A percentile compares a stretch with the other conserved stretches of the same genome.
Conservation (phyloP, 768 basidiomycete genomes). For the Pleurotus platypus region DNA sequence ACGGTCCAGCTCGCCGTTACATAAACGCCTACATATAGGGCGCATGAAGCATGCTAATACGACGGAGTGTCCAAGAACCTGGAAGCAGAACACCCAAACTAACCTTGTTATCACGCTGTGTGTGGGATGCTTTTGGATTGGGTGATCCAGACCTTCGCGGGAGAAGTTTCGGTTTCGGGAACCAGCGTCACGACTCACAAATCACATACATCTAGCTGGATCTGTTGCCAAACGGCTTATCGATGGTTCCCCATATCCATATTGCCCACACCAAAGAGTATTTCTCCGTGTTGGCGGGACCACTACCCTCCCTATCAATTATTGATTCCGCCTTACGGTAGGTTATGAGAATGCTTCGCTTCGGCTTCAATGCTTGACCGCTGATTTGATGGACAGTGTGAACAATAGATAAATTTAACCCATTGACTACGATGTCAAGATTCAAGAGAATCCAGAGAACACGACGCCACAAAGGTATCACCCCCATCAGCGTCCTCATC, state of each 20-base stretch:
- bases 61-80: no score
- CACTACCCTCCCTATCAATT: no score
- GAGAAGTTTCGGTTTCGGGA: slow-evolving; percentile 1
- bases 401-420: background rate
- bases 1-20: no score
- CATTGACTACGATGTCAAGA: background rate
- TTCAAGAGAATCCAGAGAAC: background rate
- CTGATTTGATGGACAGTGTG: background rate
- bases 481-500: slow-evolving; percentile 1
- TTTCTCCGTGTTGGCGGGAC: no score
- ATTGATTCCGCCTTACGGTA: no score
- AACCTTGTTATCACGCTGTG: no score
- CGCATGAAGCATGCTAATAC: no score
- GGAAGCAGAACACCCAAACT: no score
- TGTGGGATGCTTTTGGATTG: background rate
- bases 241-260: background rate
- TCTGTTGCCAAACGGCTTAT: slow-evolving; percentile 1
- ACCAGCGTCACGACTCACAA: background rate
- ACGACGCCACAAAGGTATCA: slow-evolving; percentile 4
- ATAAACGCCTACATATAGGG: no score
- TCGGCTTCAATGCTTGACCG: background rate
- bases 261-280: no score
- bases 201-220: background rate
- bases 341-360: background rate
- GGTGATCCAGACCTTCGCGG: slow-evolving; percentile 3